These are phyloP conservation scores for Chalaropsis ovoidea DNA, from an alignment of 2,329 filamentous ascomycete species.

Conservation along the genomic window DNA sequence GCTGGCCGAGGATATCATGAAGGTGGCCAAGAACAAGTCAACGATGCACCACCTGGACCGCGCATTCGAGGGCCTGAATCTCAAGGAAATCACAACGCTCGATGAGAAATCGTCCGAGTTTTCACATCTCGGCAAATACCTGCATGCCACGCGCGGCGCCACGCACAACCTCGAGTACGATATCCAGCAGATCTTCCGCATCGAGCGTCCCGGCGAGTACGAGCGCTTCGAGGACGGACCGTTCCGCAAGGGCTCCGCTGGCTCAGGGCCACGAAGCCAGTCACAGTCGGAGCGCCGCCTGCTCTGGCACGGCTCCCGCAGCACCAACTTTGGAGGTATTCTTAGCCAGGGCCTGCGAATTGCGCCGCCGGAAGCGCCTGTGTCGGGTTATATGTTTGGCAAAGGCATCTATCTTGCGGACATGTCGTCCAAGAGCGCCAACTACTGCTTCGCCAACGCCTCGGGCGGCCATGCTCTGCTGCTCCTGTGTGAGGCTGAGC, in stretches of 20 bases:
- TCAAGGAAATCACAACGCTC: slow-evolving; percentile 68
- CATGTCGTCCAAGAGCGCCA: slow-evolving; percentile 71
- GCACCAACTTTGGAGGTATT: slow-evolving; percentile 79
- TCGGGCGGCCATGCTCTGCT: slow-evolving; percentile 64
- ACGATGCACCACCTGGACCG: slow-evolving; percentile 57
- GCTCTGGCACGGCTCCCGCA: slow-evolving; percentile 78
- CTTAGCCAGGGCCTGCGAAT: slow-evolving; percentile 82
- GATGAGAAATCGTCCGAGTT: slow-evolving; percentile 53
- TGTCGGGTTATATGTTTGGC: slow-evolving; percentile 76
- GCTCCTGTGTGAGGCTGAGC: slow-evolving; percentile 67
- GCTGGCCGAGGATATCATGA: slow-evolving; percentile 67
- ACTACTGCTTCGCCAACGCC: slow-evolving; percentile 56
- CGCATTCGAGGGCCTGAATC: slow-evolving; percentile 59
- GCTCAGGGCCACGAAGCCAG: neutral
- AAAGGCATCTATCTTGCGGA: slow-evolving; percentile 85
- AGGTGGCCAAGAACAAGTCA: slow-evolving; percentile 41
- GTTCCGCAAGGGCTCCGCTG: slow-evolving; percentile 37
- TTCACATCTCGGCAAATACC: slow-evolving; percentile 53
- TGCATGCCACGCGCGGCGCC: slow-evolving; percentile 53
- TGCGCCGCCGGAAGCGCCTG: slow-evolving; percentile 72
- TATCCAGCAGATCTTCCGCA: slow-evolving; percentile 69
- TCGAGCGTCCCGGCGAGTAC: slow-evolving; percentile 63
- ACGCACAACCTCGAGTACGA: slow-evolving; percentile 55
- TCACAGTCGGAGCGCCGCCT: slow-evolving; percentile 58
- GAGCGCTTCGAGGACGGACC: slow-evolving; percentile 48